phyloP scores from a whole-genome alignment of 768 basidiomycete genomes.

The Udeniomyces megalosporus region DNA sequence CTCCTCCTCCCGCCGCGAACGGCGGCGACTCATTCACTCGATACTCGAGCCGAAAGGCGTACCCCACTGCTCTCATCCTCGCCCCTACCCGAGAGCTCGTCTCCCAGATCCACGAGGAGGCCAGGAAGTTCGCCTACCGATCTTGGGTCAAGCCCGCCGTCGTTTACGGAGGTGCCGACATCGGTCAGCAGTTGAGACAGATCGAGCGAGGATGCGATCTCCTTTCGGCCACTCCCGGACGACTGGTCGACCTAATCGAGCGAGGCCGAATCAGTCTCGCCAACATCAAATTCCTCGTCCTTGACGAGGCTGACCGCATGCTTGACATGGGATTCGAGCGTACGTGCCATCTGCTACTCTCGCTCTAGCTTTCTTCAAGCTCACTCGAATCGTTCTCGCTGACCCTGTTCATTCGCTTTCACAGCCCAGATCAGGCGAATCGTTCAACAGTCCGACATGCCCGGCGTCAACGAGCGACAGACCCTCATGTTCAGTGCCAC shows the following conservation, averaged over 20 bases:
- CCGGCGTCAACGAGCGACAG: slow-evolving; percentile 74
- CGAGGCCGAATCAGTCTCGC: slow-evolving; percentile 89
- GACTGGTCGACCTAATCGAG: slow-evolving; percentile 95
- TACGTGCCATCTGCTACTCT: not conserved
- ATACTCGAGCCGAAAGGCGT: slow-evolving; percentile 67
- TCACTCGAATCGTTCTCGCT: not conserved
- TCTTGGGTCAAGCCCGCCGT: slow-evolving; percentile 99
- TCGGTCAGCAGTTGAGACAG: slow-evolving; percentile 78
- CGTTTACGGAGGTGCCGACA: slow-evolving; percentile 97
- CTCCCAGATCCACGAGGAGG: slow-evolving; percentile 97
- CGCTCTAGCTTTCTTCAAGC: not conserved
- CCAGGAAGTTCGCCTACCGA: slow-evolving; percentile 95
- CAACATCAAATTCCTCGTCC: slow-evolving; percentile 92
- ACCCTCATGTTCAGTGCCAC: slow-evolving; percentile 99
- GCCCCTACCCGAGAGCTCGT: slow-evolving; percentile 98
- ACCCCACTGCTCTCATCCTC: slow-evolving; percentile 90
- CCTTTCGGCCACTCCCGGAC: slow-evolving; percentile 89
- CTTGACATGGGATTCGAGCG: slow-evolving; percentile 99
- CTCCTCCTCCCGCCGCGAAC: slow-evolving; percentile 42
- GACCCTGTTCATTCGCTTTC: not conserved
- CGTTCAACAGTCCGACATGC: slow-evolving; percentile 98
- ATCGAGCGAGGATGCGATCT: slow-evolving; percentile 96
- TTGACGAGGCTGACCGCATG: slow-evolving; percentile 99
- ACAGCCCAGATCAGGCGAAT: slow-evolving; percentile 81
- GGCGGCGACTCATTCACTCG: slow-evolving; percentile 23